These are phyloP conservation scores for Apocynum venetum DNA, from an alignment of 257 asterid genomes.

Conservation along the genomic window DNA sequence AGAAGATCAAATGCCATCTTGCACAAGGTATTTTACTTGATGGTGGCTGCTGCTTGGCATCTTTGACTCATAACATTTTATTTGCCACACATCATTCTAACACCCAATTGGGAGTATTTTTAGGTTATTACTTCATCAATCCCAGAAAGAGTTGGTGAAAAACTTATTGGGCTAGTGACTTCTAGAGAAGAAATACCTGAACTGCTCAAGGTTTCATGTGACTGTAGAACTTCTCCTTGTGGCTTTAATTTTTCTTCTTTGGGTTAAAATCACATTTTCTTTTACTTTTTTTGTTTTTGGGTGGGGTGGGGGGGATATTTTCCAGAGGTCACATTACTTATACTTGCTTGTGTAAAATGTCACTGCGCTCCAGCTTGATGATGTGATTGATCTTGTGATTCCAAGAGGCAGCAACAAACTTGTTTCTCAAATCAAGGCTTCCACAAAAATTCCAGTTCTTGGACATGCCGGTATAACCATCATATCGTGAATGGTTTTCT, in stretches of 20 bases:
- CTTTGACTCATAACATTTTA: not conserved
- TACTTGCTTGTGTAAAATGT: not conserved
- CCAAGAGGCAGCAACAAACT: constrained; percentile 93
- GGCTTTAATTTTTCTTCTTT: not conserved
- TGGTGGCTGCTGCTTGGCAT: constrained; percentile 3
- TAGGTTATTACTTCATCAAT: constrained; percentile 66
- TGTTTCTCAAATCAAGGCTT: constrained; percentile 74
- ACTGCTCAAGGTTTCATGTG: constrained; percentile 58
- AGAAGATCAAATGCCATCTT: constrained; percentile 59
- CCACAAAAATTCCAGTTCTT: constrained; percentile 86
- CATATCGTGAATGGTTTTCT: constrained; percentile 1
- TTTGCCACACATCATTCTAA: not conserved
- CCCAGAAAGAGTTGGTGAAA: constrained; percentile 64
- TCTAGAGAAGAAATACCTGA: constrained; percentile 80
- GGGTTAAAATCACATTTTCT: not conserved
- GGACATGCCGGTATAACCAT: constrained; percentile 72
- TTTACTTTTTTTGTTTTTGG: not conserved
- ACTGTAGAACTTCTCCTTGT: not conserved
- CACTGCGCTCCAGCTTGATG: constrained; percentile 54
- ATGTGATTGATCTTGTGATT: constrained; percentile 84
- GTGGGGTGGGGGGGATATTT: not conserved
- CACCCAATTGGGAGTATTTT: not conserved
- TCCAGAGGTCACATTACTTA: not conserved
- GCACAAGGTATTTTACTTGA: constrained; percentile 48
- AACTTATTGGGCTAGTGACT: constrained; percentile 75